These are phyloP conservation scores for Eimeria brunetti DNA, from an alignment of 169 alveolate genomes.

Conservation along the genomic window DNA sequence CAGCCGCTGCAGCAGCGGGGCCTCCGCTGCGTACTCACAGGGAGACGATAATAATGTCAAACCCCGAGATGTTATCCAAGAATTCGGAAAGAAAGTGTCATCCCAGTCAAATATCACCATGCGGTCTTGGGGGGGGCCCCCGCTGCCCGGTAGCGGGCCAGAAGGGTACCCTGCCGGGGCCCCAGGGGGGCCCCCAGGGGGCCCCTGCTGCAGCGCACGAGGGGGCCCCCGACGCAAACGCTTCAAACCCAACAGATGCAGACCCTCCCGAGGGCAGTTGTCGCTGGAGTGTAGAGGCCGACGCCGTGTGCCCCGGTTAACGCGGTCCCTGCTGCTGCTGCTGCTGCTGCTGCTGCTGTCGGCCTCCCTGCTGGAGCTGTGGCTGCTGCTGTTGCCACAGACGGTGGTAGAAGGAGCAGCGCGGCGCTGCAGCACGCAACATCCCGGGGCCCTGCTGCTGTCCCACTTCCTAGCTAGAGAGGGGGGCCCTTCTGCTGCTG, in stretches of 20 bases:
- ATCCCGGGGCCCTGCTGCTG: not conserved
- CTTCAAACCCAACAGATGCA: not conserved
- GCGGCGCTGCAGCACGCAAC: not conserved
- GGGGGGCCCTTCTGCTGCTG: not conserved
- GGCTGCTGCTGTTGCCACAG: constrained; percentile 39
- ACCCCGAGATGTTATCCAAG: not conserved
- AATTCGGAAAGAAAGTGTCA: constrained; percentile 47
- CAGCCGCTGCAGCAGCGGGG: constrained; percentile 4
- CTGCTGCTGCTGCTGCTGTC: not conserved
- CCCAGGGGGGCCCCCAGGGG: not conserved
- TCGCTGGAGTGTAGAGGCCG: not conserved
- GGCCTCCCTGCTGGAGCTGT: not conserved
- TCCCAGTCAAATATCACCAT: constrained; percentile 55
- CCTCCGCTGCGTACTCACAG: not conserved
- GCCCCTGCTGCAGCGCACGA: not conserved
- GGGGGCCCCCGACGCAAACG: constrained; percentile 29
- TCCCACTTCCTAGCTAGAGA: not conserved
- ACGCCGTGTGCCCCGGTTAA: not conserved
- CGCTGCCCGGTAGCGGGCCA: not conserved
- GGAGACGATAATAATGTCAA: not conserved
- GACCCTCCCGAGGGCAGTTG: not conserved
- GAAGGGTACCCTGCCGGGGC: not conserved
- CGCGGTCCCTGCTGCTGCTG: constrained; percentile 4
- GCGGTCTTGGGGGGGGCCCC: constrained; percentile 32
- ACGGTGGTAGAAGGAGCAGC: not conserved